phyloP scores from a whole-genome alignment of 495 filamentous ascomycete genomes.

The Aspergillus egyptiacus region DNA sequence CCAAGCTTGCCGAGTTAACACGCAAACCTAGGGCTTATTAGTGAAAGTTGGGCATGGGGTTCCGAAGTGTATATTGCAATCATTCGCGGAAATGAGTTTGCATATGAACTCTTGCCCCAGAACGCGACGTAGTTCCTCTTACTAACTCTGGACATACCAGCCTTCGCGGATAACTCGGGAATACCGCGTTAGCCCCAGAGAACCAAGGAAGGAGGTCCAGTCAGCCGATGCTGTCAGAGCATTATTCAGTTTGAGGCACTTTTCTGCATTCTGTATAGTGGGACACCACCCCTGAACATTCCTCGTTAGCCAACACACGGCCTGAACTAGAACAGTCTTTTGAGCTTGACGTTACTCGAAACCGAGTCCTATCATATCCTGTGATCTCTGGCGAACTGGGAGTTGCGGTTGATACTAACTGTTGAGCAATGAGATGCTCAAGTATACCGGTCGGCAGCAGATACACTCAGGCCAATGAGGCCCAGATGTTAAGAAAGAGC shows the following conservation, averaged over 20 bases:
- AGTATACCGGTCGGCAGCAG: neutral
- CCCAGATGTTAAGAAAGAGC: neutral
- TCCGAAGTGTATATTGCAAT: slow-evolving; percentile 9
- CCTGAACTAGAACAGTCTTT: neutral
- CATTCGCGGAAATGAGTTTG: slow-evolving; percentile 1
- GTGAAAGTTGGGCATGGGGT: slow-evolving; percentile 4
- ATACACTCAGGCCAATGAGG: neutral
- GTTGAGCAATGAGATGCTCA: neutral
- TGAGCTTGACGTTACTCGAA: neutral
- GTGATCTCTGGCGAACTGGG: neutral
- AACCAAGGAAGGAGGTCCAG: slow-evolving; percentile 9
- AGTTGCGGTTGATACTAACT: neutral
- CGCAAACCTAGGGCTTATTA: slow-evolving; percentile 14
- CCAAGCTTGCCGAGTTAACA: slow-evolving; percentile 10
- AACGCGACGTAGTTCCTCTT: slow-evolving; percentile 10
- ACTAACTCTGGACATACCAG: slow-evolving; percentile 17
- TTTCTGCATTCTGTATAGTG: slow-evolving; percentile 20
- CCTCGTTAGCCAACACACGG: slow-evolving; percentile 7
- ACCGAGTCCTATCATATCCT: neutral
- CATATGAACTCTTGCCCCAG: slow-evolving; percentile 2
- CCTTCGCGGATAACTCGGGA: slow-evolving; percentile 10
- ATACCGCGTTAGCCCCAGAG: slow-evolving; percentile 10
- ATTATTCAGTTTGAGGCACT: slow-evolving; percentile 1
- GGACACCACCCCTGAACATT: slow-evolving; percentile 15
- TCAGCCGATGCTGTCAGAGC: slow-evolving; percentile 16